Conservation (phyloP, 1,139 yeast species). For the Blastobotrys raffinosifermentans region DNA sequence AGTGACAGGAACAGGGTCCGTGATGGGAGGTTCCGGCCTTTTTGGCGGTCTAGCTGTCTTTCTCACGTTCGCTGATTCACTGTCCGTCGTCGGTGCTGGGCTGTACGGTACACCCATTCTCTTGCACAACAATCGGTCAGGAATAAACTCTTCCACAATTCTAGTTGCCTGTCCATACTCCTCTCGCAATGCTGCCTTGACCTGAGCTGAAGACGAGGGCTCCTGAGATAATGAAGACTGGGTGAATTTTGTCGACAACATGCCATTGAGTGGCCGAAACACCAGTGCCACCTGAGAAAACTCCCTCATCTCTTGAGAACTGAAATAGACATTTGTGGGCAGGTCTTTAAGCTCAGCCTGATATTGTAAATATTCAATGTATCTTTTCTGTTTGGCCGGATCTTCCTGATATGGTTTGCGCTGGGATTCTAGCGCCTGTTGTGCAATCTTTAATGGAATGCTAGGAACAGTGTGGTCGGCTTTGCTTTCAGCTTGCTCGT, state of each 20-base stretch:
- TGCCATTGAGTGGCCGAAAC: constrained; percentile 26
- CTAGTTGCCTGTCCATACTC: constrained; percentile 26
- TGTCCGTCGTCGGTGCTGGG: constrained; percentile 1
- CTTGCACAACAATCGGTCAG: constrained; percentile 26
- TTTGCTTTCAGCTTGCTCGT: background rate
- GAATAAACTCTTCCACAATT: constrained; percentile 19
- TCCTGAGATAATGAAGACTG: background rate
- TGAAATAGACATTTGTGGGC: constrained; percentile 1
- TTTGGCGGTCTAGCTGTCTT: background rate
- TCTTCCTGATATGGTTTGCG: constrained; percentile 21
- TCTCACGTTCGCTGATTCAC: constrained; percentile 2
- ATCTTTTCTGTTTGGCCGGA: constrained; percentile 17
- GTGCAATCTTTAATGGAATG: constrained; percentile 15
- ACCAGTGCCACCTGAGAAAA: constrained; percentile 27
- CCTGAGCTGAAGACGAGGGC: constrained; percentile 5
- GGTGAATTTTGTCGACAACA: constrained; percentile 26
- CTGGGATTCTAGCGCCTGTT: constrained; percentile 17
- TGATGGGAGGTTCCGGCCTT: no score
- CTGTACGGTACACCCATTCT: constrained; percentile 22
- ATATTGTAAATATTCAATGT: constrained; percentile 15
- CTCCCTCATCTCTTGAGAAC: constrained; percentile 21
- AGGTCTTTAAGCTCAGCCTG: constrained; percentile 11
- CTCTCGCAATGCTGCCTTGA: constrained; percentile 23
- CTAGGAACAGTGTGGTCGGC: constrained; percentile 12
- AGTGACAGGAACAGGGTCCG: no score